phyloP scores from a whole-genome alignment of 192 early-diverging fungal genomes.

The Diversispora epigaea region DNA sequence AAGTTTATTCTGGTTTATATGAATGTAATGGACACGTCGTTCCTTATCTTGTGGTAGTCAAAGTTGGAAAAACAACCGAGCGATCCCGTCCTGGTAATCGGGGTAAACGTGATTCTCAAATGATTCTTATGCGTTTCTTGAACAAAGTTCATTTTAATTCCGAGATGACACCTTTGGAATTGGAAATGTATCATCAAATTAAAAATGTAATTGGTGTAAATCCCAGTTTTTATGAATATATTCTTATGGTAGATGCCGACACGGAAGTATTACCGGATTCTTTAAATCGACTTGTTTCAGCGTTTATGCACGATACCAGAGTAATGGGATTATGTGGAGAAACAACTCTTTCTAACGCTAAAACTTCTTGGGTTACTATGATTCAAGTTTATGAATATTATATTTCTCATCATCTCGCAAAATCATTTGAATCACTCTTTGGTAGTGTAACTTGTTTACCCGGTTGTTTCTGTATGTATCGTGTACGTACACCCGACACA shows the following conservation, averaged over 20 bases:
- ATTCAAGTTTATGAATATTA: conserved; percentile 99
- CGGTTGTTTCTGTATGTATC: conserved; percentile 99
- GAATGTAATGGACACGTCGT: conserved; percentile 91
- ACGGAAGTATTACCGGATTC: conserved; percentile 90
- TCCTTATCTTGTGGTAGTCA: conserved; percentile 94
- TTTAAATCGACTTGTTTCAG: conserved; percentile 87
- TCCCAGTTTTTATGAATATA: conserved; percentile 93
- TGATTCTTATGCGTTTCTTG: conserved; percentile 97
- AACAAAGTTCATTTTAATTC: conserved; percentile 94
- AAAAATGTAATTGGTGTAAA: conserved; percentile 98
- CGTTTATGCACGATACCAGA: conserved; percentile 86
- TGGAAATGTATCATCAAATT: conserved; percentile 98
- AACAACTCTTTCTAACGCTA: conserved; percentile 90
- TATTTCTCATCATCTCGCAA: conserved; percentile 94
- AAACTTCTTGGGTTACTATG: conserved; percentile 93
- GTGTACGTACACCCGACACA: conserved; percentile 84
- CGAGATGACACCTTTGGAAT: conserved; percentile 92
- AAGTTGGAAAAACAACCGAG: conserved; percentile 88
- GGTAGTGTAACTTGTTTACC: conserved; percentile 97
- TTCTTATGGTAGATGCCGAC: conserved; percentile 98
- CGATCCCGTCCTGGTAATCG: conserved; percentile 89
- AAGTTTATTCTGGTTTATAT: conserved; percentile 96
- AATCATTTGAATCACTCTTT: conserved; percentile 97
- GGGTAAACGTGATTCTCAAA: conserved; percentile 98
- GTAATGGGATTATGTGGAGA: conserved; percentile 96